Evolutionary conservation across 164 flowering plant genomes (phyloP), one percentile per base, ranked within the genome.

Genomic region (Umbellularia californica): DNA sequence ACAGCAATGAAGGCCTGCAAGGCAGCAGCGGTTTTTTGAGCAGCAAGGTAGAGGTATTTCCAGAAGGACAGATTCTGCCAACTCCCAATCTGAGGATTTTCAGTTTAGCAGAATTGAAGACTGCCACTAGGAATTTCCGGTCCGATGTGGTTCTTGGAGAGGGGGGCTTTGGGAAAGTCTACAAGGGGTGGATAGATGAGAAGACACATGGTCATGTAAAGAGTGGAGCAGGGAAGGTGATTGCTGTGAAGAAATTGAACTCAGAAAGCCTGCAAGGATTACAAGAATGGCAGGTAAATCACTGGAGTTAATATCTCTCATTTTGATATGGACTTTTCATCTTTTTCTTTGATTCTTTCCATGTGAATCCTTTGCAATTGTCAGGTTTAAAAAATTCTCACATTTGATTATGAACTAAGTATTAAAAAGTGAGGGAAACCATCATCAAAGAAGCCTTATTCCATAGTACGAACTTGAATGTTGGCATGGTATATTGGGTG

Each of bases 111-210:
- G 97, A 91, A 69, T 64, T 91, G 78, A 90, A 77, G 75, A 65
- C 23, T 25, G 88, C 88, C 2, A 88, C 94, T 0, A 87, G 75
- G 74, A 88, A 85, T 73, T 91, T 91, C 81, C 87, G 65, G 60
- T 52, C 88, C 0, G 92, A 88, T 64, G 73, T 82, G 1, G 50
- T 88, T 67, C 70, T 91, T 50, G 97, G 97, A 20, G 86, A 83
- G 64, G 97, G 97, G 20, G 94, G 94, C 1, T 91, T 91, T 75
- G 94, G 97, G 11, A 86, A 70, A 70, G 97, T 91, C 41, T 91
- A 70, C 77, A 89, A 79, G 65, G 97, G 94, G 24, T 89, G 89
- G 89, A 63, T 91, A 5, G 90, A 91, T 77, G 89, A 88, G 76
- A 88, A 79, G 71, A 84, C 90, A 15, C 73, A 80, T 1, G 77